Percentiles rank a stretch among this genome's conserved stretches.
Evolutionary conservation across 2,329 filamentous ascomycete species (phyloP).

Genomic region (Paracamarosporium sp.): DNA sequence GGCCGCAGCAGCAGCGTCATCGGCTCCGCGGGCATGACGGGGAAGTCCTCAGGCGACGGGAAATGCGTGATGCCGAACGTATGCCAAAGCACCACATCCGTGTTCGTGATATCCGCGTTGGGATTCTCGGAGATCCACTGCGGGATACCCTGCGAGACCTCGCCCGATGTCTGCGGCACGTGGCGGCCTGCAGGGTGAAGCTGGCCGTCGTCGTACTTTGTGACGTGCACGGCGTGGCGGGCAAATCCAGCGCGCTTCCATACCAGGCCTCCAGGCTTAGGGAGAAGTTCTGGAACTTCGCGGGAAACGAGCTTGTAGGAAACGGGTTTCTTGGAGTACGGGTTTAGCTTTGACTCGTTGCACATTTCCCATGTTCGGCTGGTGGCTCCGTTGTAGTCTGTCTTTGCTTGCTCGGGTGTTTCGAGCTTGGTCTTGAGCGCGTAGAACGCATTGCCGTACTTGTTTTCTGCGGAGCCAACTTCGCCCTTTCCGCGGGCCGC

Average conservation of each 20-base stretch:
- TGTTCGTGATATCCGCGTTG: conserved; percentile 74
- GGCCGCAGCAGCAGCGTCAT: conserved; percentile 82
- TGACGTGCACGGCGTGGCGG: conserved; percentile 85
- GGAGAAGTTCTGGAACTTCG: conserved; percentile 79
- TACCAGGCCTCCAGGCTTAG: conserved; percentile 80
- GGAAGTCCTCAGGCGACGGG: conserved; percentile 88
- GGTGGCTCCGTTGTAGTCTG: conserved; percentile 82
- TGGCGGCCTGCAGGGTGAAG: conserved; percentile 86
- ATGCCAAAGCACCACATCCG: conserved; percentile 90
- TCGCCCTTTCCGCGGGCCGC: conserved; percentile 73
- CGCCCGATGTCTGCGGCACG: conserved; percentile 85
- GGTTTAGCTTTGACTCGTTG: conserved; percentile 84
- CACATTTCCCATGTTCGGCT: conserved; percentile 89
- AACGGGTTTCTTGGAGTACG: conserved; percentile 82
- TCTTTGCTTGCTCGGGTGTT: conserved; percentile 71
- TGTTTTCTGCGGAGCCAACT: conserved; percentile 82
- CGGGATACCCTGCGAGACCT: conserved; percentile 74
- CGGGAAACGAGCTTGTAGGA: conserved; percentile 90
- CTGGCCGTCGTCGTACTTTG: conserved; percentile 82
- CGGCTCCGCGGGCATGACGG: conserved; percentile 82
- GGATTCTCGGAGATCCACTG: conserved; percentile 77
- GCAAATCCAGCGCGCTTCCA: conserved; percentile 92
- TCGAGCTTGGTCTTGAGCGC: conserved; percentile 81
- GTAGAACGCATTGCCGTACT: conserved; percentile 89
- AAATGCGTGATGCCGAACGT: conserved; percentile 93